Evolutionary conservation across 75 land plant species (phyloP), one percentile per base, ranked within the genome.

Genomic region (Cunninghamia lanceolata): DNA sequence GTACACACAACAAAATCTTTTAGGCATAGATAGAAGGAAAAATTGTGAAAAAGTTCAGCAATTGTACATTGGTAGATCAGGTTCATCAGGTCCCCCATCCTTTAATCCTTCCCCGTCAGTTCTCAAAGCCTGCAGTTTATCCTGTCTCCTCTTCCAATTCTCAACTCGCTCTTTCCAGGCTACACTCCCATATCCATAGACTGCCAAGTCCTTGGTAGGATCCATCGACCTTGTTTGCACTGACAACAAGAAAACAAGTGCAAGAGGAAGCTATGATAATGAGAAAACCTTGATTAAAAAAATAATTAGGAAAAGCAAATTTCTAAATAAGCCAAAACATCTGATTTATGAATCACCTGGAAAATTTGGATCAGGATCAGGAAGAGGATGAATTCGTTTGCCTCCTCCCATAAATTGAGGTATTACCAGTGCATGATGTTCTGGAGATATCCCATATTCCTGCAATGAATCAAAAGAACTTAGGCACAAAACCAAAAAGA

Each of bases 101-200:
- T 89, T 90, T 42, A 92, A 89, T 47, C 78, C 90, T 35, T 89
- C 91, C 32, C 94, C 96, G 38, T 93, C 87, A 32, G 88, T 87
- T 89, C 89, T 91, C 85, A 91, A 88, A 80, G 93, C 89, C 84
- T 94, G 94, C 87, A 95, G 82, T 83, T 91, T 96, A 45, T 92
- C 96, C 66, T 98, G 97, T 85, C 89, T 92, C 81, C 56, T 89
- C 93, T 90, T 96, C 97, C 99, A 98, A 56, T 92, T 94, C 54
- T 98, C 99, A 87, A 95, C 87, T 80, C 95, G 85, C 53, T 98
- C 96, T 88, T 98, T 98, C 99, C 99, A 98, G 0, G 99, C 95
- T 74, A 98, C 97, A 88, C 95, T 96, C 66, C 99, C 99, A 93
- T 97, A 98, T 14, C 99, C 99, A 85, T 98, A 98, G 4, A 94